Base-by-base conservation (phyloP, 768 basidiomycete species). In the Cystofilobasidium capitatum region DNA sequence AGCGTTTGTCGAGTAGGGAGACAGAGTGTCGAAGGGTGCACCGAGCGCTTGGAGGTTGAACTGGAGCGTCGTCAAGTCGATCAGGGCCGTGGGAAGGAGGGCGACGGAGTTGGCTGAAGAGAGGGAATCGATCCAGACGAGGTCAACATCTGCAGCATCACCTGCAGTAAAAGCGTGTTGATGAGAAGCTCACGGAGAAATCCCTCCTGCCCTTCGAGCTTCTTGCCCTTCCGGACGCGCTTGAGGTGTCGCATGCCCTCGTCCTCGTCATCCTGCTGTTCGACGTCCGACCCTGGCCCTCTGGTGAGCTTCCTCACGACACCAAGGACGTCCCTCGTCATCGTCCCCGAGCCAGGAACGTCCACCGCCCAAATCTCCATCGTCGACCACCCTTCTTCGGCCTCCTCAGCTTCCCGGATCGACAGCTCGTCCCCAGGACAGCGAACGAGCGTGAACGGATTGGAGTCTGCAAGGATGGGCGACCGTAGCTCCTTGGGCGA, bases 1-100 rank as follows among this genome's bases (percentile, higher is more conserved):
- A 0, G 92, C 88, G 14, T 58, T 37, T 1, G 60, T 44, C 12
- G 55, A 24, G 22, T 67, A 62, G 8, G 75, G 73, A 5, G 26
- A 31, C 20, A 74, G 68, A 17, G 40, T 20, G 22, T 67, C 62
- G 3, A 75, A 69, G 6, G 62, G 16, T 8, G 69, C 61, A 12
- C 70, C 62, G 64, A 70, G 72, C 0, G 62, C 58, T 6, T 44
- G 16, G 40, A 75, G 66, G 31, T 70, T 61, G 7, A 65, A 17
- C 10, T 60, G 66, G n/a, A 75, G 70, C 58, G 35, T 31, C 0
- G 36, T 12, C 17, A 39, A 29, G 13, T 35, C 37, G 40, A 71
- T 64, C 16, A 63, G 40, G 33, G 60, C 39, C 17, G 62, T 65
- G 14, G 69, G 65, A 54, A 68, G 71, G 7, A 77, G 71, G 1